A percentile compares a stretch with the other conserved stretches of the same genome.
These are phyloP conservation scores for Protomyces macrosporus DNA, from an alignment of 1,139 yeast species.

Conservation along the genomic window DNA sequence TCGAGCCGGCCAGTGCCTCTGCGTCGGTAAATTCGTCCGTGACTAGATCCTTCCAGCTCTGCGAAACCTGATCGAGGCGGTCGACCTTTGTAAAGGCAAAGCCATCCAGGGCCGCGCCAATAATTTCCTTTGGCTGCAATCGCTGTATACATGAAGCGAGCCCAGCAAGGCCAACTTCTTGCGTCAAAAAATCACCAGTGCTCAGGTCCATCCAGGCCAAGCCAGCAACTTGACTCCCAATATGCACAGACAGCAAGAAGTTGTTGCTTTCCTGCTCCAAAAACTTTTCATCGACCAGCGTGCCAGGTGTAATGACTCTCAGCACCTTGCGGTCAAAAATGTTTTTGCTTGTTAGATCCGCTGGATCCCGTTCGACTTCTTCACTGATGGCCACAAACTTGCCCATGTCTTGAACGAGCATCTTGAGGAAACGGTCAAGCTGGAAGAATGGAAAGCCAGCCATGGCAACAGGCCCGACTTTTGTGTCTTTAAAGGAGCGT, in stretches of 20 bases:
- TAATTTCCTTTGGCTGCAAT: conserved; percentile 62
- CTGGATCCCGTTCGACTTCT: conserved; percentile 34
- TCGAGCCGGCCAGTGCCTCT: conserved; percentile 47
- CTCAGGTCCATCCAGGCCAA: conserved; percentile 86
- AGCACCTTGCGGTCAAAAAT: conserved; percentile 61
- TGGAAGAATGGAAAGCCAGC: conserved; percentile 83
- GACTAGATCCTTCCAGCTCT: conserved; percentile 12
- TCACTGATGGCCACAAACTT: conserved; percentile 76
- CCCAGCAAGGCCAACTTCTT: conserved; percentile 54
- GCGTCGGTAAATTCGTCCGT: conserved; percentile 2
- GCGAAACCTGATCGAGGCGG: neutral
- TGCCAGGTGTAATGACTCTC: conserved; percentile 86
- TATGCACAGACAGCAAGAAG: conserved; percentile 57
- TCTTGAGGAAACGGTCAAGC: conserved; percentile 64
- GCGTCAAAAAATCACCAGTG: conserved; percentile 69
- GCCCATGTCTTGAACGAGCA: conserved; percentile 63
- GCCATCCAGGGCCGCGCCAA: conserved; percentile 43
- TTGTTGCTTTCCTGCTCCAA: conserved; percentile 68
- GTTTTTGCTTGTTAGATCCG: conserved; percentile 11
- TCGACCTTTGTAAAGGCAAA: conserved; percentile 10
- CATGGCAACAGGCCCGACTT: conserved; percentile 60
- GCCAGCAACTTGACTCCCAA: conserved; percentile 46
- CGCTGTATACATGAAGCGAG: conserved; percentile 58
- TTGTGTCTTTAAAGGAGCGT: conserved; percentile 46
- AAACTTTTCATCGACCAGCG: conserved; percentile 80